These are phyloP conservation scores for Fusarium veterinarium DNA, from an alignment of 2,329 filamentous ascomycete genomes.

Conservation along the genomic window DNA sequence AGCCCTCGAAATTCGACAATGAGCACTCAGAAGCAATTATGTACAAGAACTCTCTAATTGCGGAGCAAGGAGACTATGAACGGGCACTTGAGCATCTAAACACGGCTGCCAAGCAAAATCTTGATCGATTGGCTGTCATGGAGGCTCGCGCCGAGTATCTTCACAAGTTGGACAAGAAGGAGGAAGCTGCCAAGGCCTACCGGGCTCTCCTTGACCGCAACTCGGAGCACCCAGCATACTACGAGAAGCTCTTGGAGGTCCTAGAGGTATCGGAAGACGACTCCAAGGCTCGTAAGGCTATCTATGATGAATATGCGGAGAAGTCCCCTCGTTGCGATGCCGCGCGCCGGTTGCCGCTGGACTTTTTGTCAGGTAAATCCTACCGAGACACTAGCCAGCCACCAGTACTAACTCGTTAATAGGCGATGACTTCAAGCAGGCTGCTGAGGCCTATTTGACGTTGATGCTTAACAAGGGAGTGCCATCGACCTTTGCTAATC, in stretches of 20 bases:
- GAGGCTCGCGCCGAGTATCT: conserved; percentile 90
- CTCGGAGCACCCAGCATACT: conserved; percentile 87
- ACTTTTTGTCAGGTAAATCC: conserved; percentile 79
- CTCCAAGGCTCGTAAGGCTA: conserved; percentile 71
- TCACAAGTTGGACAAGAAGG: conserved; percentile 77
- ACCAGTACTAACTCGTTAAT: conserved; percentile 36
- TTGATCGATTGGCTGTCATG: conserved; percentile 87
- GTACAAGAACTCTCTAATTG: conserved; percentile 96
- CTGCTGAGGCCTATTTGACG: conserved; percentile 82
- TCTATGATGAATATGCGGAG: conserved; percentile 81
- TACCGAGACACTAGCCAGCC: background rate
- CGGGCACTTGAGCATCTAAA: conserved; percentile 90
- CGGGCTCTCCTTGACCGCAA: conserved; percentile 86
- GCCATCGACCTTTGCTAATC: conserved; percentile 94
- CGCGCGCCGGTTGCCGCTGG: conserved; percentile 84
- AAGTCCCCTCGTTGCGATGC: conserved; percentile 88
- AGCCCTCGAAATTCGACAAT: conserved; percentile 80
- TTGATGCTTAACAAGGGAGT: conserved; percentile 92
- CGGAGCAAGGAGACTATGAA: conserved; percentile 85
- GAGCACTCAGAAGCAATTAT: conserved; percentile 94
- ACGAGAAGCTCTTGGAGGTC: conserved; percentile 77
- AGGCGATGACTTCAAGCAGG: conserved; percentile 83
- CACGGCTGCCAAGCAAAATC: conserved; percentile 77
- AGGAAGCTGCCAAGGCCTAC: conserved; percentile 86
- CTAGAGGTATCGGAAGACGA: conserved; percentile 72